These are phyloP conservation scores for Pythium aquatile DNA, from an alignment of 352 stramenopile genomes.

Conservation along the genomic window DNA sequence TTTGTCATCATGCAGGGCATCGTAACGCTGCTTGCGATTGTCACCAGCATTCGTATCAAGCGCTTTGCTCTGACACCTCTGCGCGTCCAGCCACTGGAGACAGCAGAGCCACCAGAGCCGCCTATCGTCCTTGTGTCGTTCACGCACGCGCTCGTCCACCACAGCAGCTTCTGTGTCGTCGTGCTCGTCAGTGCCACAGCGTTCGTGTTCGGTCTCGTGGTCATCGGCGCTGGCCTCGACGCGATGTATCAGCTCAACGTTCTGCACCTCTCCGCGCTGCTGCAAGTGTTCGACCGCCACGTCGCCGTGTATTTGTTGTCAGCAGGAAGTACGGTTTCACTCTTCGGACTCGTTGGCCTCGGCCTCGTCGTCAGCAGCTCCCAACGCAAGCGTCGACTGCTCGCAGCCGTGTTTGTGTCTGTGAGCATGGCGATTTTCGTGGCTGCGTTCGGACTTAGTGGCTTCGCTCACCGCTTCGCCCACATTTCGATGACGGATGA, in stretches of 20 bases:
- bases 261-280: conserved; percentile 55
- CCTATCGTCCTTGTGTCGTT: conserved; percentile 16
- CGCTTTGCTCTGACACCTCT: background rate
- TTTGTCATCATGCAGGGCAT: conserved; percentile 7
- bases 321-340: conserved; percentile 35
- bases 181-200: conserved; percentile 26
- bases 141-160: conserved; percentile 14
- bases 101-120: background rate
- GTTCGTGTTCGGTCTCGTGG: conserved; percentile 39
- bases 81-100: conserved; percentile 5
- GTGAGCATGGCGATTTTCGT: conserved; percentile 44
- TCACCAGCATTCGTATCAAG: conserved; percentile 4
- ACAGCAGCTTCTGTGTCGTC: conserved; percentile 17
- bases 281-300: conserved; percentile 53
- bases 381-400: background rate
- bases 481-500: conserved; percentile 19
- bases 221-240: conserved; percentile 51
- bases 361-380: conserved; percentile 27
- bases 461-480: conserved; percentile 41
- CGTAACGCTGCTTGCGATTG: conserved; percentile 5
- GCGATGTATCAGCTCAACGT: conserved; percentile 66
- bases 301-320: conserved; percentile 49
- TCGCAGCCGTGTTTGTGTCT: conserved; percentile 35
- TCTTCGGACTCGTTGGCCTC: conserved; percentile 37
- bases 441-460: conserved; percentile 35